Conservation (phyloP, 2,329 filamentous ascomycete genomes). For the Fusarium austroafricanum region DNA sequence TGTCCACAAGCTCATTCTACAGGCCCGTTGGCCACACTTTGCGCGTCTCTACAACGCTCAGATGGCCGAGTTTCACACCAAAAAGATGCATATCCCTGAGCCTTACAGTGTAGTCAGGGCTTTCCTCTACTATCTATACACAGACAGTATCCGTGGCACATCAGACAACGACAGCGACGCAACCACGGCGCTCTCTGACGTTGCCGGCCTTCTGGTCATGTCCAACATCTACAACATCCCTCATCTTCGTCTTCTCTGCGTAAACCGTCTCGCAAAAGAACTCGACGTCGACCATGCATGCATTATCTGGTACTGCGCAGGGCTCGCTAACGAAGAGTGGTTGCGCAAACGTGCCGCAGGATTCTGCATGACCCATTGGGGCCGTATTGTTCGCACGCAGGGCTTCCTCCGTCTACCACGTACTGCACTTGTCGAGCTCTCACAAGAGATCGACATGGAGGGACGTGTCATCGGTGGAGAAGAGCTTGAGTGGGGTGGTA, state of each 20-base stretch:
- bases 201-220: constrained; percentile 95
- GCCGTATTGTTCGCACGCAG: constrained; percentile 87
- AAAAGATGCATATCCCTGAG: constrained; percentile 97
- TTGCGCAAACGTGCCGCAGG: constrained; percentile 86
- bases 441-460: constrained; percentile 92
- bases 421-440: constrained; percentile 86
- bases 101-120: constrained; percentile 94
- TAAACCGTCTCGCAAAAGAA: constrained; percentile 89
- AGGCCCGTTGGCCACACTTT: constrained; percentile 97
- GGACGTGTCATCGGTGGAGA: constrained; percentile 91
- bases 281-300: constrained; percentile 95
- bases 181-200: constrained; percentile 82
- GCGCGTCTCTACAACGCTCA: constrained; percentile 89
- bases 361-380: constrained; percentile 95
- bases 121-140: constrained; percentile 96
- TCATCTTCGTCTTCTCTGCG: constrained; percentile 88
- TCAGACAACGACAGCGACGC: constrained; percentile 71
- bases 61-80: constrained; percentile 97
- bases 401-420: constrained; percentile 87
- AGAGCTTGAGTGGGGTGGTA: constrained; percentile 72
- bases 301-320: constrained; percentile 94
- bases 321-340: constrained; percentile 92
- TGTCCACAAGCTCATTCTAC: constrained; percentile 93
- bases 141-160: constrained; percentile 81
- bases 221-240: constrained; percentile 98